A percentile compares a stretch with the other conserved stretches of the same genome.
phyloP scores from a whole-genome alignment of 768 basidiomycete species.

The Mycena kentingensis region DNA sequence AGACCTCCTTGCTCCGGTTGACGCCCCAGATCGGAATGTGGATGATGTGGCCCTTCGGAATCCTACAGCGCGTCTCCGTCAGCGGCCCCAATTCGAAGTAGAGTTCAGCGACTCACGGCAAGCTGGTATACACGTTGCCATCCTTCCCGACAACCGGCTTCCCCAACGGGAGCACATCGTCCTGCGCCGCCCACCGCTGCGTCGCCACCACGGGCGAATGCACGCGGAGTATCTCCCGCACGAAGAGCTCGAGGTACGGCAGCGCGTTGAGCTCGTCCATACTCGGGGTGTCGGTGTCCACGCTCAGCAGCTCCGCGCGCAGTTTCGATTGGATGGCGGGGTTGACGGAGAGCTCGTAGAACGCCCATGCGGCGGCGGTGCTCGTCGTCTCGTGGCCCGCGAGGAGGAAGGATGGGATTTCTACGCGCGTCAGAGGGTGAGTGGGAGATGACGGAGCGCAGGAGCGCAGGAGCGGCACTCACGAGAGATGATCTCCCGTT shows the following conservation, averaged over 20 bases:
- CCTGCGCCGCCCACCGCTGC: neutral
- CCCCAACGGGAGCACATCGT: neutral
- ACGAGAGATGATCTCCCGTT: neutral
- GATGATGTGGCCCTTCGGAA: neutral
- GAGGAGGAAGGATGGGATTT: neutral
- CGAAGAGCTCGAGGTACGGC: neutral
- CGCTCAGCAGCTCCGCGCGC: slow-evolving; percentile 41
- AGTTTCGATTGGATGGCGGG: slow-evolving; percentile 43
- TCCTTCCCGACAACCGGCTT: neutral
- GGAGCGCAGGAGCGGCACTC: neutral
- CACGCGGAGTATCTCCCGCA: neutral
- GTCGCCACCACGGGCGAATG: neutral
- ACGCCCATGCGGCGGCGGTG: slow-evolving; percentile 39
- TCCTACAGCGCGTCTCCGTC: too few species aligned
- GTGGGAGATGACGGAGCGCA: too few species aligned
- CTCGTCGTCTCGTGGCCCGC: neutral
- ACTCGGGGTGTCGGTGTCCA: slow-evolving; percentile 40
- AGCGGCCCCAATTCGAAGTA: neutral
- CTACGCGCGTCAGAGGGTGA: too few species aligned
- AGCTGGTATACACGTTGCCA: neutral
- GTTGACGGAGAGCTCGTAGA: slow-evolving; percentile 40
- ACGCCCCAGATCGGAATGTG: neutral
- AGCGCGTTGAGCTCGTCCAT: slow-evolving; percentile 46
- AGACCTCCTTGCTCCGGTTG: neutral
- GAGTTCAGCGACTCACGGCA: neutral